These are phyloP conservation scores for Fusarium paranaense DNA, from an alignment of 2,329 filamentous ascomycete genomes.

Conservation along the genomic window DNA sequence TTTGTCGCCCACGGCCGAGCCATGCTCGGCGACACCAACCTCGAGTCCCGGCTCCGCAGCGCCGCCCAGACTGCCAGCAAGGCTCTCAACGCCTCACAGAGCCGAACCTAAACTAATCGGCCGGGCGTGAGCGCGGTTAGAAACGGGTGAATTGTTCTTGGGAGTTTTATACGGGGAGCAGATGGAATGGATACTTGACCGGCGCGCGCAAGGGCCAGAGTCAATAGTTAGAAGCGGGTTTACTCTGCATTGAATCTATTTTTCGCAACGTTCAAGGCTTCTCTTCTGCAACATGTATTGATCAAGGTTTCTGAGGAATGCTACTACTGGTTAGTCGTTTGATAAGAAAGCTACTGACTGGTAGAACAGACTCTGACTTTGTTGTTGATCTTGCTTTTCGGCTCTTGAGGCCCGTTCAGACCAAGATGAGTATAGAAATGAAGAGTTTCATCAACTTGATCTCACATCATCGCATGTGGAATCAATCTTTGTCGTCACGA, in stretches of 20 bases:
- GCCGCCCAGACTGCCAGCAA: constrained; percentile 77
- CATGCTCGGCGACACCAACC: constrained; percentile 90
- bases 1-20: constrained; percentile 85
- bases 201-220: background rate
- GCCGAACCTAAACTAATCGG: constrained; percentile 22
- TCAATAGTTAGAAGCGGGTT: constrained; percentile 9
- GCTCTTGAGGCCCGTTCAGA: background rate
- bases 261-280: background rate
- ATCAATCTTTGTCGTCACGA: background rate
- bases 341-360: background rate
- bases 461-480: background rate
- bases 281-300: background rate
- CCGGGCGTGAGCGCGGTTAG: constrained; percentile 4
- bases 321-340: background rate
- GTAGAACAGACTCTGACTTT: background rate
- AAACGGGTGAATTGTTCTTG: constrained; percentile 5
- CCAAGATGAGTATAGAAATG: background rate
- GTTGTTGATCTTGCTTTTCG: background rate
- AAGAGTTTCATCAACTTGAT: background rate
- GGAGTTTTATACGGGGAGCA: constrained; percentile 8
- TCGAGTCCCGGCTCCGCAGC: constrained; percentile 85
- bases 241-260: background rate
- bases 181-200: background rate
- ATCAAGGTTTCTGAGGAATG: background rate
- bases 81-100: constrained; percentile 53